Conservation (phyloP, 345 rosid species). For the Rhodamnia rubescens region DNA sequence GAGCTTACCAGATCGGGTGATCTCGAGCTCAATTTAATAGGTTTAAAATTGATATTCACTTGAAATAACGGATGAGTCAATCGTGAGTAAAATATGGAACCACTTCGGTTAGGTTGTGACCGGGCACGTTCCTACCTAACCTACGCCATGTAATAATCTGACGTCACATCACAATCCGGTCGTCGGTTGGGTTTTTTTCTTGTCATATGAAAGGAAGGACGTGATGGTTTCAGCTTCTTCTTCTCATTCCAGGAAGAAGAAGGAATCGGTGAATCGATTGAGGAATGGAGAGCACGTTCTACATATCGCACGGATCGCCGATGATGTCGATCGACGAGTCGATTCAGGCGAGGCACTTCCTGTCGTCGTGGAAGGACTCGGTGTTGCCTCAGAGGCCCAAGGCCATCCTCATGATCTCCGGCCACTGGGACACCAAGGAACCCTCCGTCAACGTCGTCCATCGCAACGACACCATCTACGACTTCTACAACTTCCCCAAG, state of each 20-base stretch:
- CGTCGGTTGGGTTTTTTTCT: not conserved
- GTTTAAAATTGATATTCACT: not conserved
- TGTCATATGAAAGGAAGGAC: not conserved
- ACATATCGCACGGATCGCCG: constrained; percentile 78
- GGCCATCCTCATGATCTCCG: constrained; percentile 68
- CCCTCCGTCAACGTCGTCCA: constrained; percentile 59
- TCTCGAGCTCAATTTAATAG: not conserved
- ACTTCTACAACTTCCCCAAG: constrained; percentile 72
- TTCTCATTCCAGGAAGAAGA: not conserved
- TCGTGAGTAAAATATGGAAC: not conserved
- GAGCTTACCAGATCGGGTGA: not conserved
- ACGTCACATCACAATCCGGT: not conserved
- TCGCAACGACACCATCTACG: constrained; percentile 58
- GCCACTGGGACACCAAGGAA: constrained; percentile 73
- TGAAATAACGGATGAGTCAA: not conserved
- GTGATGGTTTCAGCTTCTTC: not conserved
- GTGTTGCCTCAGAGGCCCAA: constrained; percentile 35
- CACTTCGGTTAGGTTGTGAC: not conserved
- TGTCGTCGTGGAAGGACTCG: constrained; percentile 44
- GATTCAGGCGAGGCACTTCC: constrained; percentile 57
- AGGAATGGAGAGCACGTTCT: constrained; percentile 38
- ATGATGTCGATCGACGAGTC: constrained; percentile 64
- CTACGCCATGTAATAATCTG: rapidly evolving
- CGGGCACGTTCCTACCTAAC: not conserved
- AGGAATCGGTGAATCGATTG: not conserved